A percentile compares a stretch with the other conserved stretches of the same genome.
phyloP scores from a whole-genome alignment of 1,139 yeast genomes.

The Entelexis sorbosivorans region DNA sequence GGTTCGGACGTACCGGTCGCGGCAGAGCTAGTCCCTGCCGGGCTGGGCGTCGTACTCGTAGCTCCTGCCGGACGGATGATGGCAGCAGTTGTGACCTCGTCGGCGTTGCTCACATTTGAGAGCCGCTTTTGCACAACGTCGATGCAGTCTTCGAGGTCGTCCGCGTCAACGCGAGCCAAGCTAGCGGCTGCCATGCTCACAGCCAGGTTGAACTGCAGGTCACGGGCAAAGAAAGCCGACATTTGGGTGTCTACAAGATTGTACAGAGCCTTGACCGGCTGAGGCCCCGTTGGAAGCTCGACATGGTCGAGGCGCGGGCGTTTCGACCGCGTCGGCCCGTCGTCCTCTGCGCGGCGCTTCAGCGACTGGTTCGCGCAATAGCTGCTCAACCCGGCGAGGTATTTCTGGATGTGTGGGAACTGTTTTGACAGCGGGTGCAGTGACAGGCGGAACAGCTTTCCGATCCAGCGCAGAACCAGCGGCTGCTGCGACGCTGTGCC shows the following conservation, averaged over 20 bases:
- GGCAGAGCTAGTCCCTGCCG: too few species aligned
- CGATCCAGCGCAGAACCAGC: conserved; percentile 30
- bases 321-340: conserved; percentile 21
- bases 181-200: conserved; percentile 57
- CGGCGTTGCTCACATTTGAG: conserved; percentile 25
- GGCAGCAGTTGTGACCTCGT: neutral
- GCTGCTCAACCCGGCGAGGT: conserved; percentile 27
- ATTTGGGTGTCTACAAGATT: conserved; percentile 53
- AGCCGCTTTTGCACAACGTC: conserved; percentile 58
- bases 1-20: too few species aligned
- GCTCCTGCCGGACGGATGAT: neutral
- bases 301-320: conserved; percentile 22
- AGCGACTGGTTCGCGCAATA: conserved; percentile 28
- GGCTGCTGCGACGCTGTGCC: conserved; percentile 23
- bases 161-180: conserved; percentile 43
- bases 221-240: conserved; percentile 59
- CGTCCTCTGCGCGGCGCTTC: conserved; percentile 23
- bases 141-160: conserved; percentile 53
- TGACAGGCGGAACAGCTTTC: conserved; percentile 31
- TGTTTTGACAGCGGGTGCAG: conserved; percentile 29
- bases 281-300: conserved; percentile 28
- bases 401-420: conserved; percentile 26
- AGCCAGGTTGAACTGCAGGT: conserved; percentile 54
- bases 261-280: conserved; percentile 36
- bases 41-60: neutral